phyloP scores from a whole-genome alignment of 2,329 filamentous ascomycete species.

The Neobulgaria alba region DNA sequence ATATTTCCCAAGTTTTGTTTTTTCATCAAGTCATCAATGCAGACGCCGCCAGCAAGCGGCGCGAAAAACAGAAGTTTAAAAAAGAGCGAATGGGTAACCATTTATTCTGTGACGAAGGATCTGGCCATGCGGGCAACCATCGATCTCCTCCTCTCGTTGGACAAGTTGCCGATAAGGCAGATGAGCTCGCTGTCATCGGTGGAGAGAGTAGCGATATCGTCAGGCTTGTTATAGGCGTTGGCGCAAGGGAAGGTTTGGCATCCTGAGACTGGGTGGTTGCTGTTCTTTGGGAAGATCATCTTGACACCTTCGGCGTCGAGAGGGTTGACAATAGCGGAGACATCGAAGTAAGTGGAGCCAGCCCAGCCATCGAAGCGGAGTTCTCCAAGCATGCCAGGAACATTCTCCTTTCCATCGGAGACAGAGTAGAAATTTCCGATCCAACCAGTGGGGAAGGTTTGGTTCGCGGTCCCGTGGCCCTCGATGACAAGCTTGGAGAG shows the following conservation, averaged over 20 bases:
- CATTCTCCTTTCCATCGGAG: constrained; percentile 34
- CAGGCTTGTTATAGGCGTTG: constrained; percentile 43
- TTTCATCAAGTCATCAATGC: too few species aligned
- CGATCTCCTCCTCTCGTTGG: constrained; percentile 10
- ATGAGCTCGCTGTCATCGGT: constrained; percentile 41
- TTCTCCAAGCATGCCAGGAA: constrained; percentile 43
- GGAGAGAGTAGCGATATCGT: constrained; percentile 48
- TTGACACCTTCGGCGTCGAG: constrained; percentile 43
- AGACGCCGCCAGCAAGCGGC: too few species aligned
- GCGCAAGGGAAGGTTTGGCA: constrained; percentile 44
- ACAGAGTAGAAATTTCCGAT: constrained; percentile 39
- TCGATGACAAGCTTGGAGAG: constrained; percentile 17
- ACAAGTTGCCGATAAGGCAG: constrained; percentile 29
- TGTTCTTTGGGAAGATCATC: constrained; percentile 40
- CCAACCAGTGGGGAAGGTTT: constrained; percentile 31
- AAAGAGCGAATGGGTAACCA: too few species aligned
- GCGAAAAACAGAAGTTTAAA: too few species aligned
- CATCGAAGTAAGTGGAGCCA: constrained; percentile 46
- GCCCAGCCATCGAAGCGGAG: constrained; percentile 42
- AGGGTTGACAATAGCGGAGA: constrained; percentile 48
- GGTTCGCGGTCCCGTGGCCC: constrained; percentile 28
- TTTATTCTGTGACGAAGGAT: constrained; percentile 13
- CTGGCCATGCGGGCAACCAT: constrained; percentile 8
- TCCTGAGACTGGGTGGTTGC: constrained; percentile 37
- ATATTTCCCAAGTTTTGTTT: too few species aligned